phyloP scores from a whole-genome alignment of 768 basidiomycete genomes.

The Megacollybia marginata region DNA sequence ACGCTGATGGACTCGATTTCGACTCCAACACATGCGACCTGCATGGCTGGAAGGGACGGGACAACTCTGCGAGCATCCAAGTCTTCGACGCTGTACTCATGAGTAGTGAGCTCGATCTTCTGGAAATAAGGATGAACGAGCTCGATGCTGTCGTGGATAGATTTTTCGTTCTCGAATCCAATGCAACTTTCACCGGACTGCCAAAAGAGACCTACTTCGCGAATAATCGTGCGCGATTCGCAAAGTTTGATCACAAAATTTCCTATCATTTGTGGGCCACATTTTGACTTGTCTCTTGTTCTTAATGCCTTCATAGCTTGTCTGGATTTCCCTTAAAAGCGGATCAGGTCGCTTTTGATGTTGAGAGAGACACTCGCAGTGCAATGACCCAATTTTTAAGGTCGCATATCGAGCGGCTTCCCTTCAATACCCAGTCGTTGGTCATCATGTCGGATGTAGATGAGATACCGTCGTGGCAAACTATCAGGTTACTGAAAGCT shows the following conservation, averaged over 20 bases:
- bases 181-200: constrained; percentile 54
- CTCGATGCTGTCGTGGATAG: constrained; percentile 47
- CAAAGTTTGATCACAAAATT: constrained; percentile 46
- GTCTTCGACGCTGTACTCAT: constrained; percentile 53
- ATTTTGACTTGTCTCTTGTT: not conserved
- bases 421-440: constrained; percentile 27
- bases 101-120: constrained; percentile 55
- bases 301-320: constrained; percentile 21
- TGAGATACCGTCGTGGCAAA: constrained; percentile 49
- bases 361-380: constrained; percentile 40
- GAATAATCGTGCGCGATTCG: constrained; percentile 36
- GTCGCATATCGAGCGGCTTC: constrained; percentile 23
- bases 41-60: constrained; percentile 47
- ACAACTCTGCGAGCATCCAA: constrained; percentile 26
- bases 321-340: constrained; percentile 34
- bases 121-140: constrained; percentile 59
- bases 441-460: constrained; percentile 59
- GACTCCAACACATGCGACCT: constrained; percentile 37
- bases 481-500: constrained; percentile 40
- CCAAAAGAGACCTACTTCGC: constrained; percentile 46
- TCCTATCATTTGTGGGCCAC: constrained; percentile 38
- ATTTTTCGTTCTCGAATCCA: constrained; percentile 57
- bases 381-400: constrained; percentile 42
- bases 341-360: constrained; percentile 40
- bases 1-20: constrained; percentile 43